phyloP scores from a whole-genome alignment of 176 grass and related monocot genomes.

The Dactylis glomerata region DNA sequence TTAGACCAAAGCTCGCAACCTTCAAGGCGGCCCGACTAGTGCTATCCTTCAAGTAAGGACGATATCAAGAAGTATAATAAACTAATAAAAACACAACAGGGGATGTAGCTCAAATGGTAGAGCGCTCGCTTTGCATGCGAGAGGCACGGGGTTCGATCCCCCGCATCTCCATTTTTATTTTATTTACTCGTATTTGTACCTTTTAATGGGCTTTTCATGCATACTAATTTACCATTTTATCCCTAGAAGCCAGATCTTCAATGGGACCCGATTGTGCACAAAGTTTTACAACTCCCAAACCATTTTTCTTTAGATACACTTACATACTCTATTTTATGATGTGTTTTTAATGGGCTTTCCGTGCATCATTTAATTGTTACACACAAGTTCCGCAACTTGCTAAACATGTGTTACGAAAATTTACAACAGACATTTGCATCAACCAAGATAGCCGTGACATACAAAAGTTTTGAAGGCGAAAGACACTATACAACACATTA shows the following conservation, averaged over 20 bases:
- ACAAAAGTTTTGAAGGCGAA: neutral
- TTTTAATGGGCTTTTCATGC: no score
- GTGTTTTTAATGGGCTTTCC: neutral
- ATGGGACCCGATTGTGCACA: neutral
- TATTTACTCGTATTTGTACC: neutral
- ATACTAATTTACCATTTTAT: no score
- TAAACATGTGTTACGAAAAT: neutral
- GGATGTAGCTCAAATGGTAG: constrained; percentile 94
- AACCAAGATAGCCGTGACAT: neutral
- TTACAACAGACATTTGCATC: neutral
- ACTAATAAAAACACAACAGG: neutral
- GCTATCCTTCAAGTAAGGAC: no score
- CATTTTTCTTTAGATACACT: neutral
- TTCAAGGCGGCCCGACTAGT: no score
- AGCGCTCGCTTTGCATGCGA: constrained; percentile 99
- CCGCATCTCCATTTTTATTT: constrained; percentile 50
- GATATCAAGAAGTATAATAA: neutral
- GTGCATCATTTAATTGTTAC: neutral
- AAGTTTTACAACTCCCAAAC: neutral
- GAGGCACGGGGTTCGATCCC: constrained; percentile 99
- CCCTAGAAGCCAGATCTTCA: no score
- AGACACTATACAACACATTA: neutral
- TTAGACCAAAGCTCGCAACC: neutral
- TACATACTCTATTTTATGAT: no score
- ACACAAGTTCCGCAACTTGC: neutral